phyloP scores from a whole-genome alignment of 2,329 filamentous ascomycete species.

The Fusarium lateritium region DNA sequence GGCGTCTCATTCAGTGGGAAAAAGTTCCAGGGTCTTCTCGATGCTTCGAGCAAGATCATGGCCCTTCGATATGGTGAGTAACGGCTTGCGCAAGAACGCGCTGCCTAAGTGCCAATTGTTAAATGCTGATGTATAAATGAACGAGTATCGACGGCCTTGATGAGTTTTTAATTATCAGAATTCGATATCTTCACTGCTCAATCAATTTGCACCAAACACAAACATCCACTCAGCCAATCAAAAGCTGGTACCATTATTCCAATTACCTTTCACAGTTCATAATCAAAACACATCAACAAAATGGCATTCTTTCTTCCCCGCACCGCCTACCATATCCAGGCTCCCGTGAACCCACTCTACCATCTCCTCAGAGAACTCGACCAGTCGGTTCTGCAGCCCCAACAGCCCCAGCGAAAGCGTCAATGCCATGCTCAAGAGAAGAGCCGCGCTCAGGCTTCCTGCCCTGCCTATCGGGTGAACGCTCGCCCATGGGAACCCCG shows the following conservation, averaged over 20 bases:
- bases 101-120: neutral
- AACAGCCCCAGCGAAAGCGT: slow-evolving; percentile 24
- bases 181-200: neutral
- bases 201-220: neutral
- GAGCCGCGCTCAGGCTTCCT: slow-evolving; percentile 43
- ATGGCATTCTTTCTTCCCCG: slow-evolving; percentile 35
- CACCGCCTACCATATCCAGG: slow-evolving; percentile 18
- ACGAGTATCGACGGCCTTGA: neutral
- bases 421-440: slow-evolving; percentile 27
- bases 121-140: slow-evolving; percentile 3
- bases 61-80: slow-evolving; percentile 14
- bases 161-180: neutral
- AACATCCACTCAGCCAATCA: neutral
- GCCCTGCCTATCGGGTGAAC: neutral
- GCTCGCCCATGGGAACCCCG: slow-evolving; percentile 22
- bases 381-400: slow-evolving; percentile 25
- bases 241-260: neutral
- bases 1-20: slow-evolving; percentile 5
- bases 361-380: slow-evolving; percentile 27
- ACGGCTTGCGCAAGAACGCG: slow-evolving; percentile 11
- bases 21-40: slow-evolving; percentile 4
- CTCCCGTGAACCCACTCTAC: slow-evolving; percentile 26
- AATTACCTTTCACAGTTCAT: neutral
- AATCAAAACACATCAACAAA: slow-evolving; percentile 5
- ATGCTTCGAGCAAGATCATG: slow-evolving; percentile 12